phyloP scores from a whole-genome alignment of 2,329 filamentous ascomycete species.

The Nemania sp. region DNA sequence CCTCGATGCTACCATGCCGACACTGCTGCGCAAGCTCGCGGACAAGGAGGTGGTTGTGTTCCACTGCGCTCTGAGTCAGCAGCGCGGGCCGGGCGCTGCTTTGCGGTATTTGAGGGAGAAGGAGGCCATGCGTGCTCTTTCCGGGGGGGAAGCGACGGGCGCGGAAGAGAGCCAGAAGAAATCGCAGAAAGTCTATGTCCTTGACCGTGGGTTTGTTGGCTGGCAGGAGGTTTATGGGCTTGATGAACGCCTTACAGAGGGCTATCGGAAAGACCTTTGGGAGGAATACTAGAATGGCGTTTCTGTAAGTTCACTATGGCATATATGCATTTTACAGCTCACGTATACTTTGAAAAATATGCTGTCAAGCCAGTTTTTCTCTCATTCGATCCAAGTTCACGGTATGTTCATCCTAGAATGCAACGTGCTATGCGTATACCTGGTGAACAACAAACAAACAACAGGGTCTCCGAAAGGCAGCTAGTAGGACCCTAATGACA shows the following conservation, averaged over 20 bases:
- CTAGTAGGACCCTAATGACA: too few relatives aligned
- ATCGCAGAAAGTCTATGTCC: constrained; percentile 80
- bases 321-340: too few relatives aligned
- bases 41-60: constrained; percentile 89
- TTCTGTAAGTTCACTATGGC: too few relatives aligned
- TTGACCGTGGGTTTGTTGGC: constrained; percentile 85
- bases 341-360: too few relatives aligned
- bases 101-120: constrained; percentile 81
- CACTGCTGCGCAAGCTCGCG: constrained; percentile 81
- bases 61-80: constrained; percentile 92
- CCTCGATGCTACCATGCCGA: constrained; percentile 82
- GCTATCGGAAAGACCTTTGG: constrained; percentile 88
- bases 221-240: constrained; percentile 90
- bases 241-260: constrained; percentile 85
- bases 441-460: too few relatives aligned
- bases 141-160: constrained; percentile 35
- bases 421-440: too few relatives aligned
- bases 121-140: constrained; percentile 58
- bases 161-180: constrained; percentile 45
- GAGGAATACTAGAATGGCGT: constrained; percentile 47
- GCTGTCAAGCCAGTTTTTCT: too few relatives aligned
- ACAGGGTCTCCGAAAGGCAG: too few relatives aligned
- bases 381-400: too few relatives aligned
- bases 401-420: too few relatives aligned
- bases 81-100: constrained; percentile 87